phyloP scores from a whole-genome alignment of 306 rosid species.

The Vachellia pachyceras region DNA sequence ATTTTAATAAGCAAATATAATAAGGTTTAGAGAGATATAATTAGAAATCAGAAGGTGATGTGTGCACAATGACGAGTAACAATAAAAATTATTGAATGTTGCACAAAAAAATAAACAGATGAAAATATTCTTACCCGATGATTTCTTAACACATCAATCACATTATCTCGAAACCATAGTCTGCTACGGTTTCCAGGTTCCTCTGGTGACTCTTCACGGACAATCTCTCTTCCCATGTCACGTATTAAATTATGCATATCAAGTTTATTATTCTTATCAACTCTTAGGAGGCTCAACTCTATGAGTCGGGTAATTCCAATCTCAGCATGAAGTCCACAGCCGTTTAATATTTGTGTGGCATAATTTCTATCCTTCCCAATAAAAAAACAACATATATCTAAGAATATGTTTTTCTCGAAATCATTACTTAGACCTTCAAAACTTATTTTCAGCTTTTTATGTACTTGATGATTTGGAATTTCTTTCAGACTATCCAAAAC shows the following conservation, averaged over 20 bases:
- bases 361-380: not conserved
- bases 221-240: not conserved
- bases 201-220: not conserved
- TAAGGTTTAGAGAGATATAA: not conserved
- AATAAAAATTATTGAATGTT: not conserved
- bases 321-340: not conserved
- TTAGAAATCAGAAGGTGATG: not conserved
- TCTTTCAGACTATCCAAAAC: not conserved
- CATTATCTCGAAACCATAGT: not conserved
- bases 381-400: not conserved
- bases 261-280: not conserved
- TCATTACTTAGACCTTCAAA: not conserved
- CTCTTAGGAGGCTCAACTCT: constrained; percentile 3
- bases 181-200: not conserved
- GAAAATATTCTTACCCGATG: not conserved
- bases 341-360: not conserved
- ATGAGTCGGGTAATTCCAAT: not conserved
- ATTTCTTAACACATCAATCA: not conserved
- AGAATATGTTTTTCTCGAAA: not conserved
- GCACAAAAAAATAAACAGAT: not conserved
- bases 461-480: not conserved
- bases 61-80: not conserved
- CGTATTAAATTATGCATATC: not conserved
- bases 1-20: too few relatives aligned
- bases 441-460: not conserved